Percentiles rank a stretch among this genome's conserved stretches.
Evolutionary conservation across 2,329 filamentous ascomycete species (phyloP).

Genomic region (Thermothelomyces thermophilus): DNA sequence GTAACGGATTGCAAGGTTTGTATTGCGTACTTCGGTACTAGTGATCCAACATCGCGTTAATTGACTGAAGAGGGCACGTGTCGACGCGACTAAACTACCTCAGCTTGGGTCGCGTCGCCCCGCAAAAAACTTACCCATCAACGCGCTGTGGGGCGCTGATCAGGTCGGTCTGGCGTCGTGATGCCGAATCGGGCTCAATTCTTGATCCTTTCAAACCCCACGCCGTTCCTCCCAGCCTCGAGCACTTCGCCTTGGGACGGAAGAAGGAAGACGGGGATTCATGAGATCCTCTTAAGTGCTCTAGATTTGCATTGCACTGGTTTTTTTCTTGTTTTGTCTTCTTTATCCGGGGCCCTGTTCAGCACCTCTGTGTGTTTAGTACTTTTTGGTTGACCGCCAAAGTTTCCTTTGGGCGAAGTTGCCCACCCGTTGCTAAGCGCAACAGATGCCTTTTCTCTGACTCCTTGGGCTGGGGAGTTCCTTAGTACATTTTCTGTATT

Average conservation of each 20-base stretch:
- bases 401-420: too few species aligned
- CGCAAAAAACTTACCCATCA: slow-evolving; percentile 10
- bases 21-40: too few species aligned
- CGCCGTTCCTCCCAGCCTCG: not conserved
- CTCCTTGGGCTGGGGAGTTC: too few species aligned
- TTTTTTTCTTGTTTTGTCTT: not conserved
- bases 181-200: not conserved
- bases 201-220: not conserved
- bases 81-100: slow-evolving; percentile 11
- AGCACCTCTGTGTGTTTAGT: too few species aligned
- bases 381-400: not conserved
- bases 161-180: not conserved
- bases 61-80: slow-evolving; percentile 19
- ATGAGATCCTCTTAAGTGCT: not conserved
- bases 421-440: too few species aligned
- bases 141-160: slow-evolving; percentile 16
- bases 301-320: not conserved
- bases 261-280: not conserved
- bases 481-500: too few species aligned
- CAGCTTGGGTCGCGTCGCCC: slow-evolving; percentile 20
- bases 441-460: too few species aligned
- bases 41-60: too few species aligned
- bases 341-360: too few species aligned
- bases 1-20: too few species aligned
- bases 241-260: not conserved